Evolutionary conservation across 176 grass and related monocot genomes (phyloP).

Genomic region (Alloteropsis semialata): DNA sequence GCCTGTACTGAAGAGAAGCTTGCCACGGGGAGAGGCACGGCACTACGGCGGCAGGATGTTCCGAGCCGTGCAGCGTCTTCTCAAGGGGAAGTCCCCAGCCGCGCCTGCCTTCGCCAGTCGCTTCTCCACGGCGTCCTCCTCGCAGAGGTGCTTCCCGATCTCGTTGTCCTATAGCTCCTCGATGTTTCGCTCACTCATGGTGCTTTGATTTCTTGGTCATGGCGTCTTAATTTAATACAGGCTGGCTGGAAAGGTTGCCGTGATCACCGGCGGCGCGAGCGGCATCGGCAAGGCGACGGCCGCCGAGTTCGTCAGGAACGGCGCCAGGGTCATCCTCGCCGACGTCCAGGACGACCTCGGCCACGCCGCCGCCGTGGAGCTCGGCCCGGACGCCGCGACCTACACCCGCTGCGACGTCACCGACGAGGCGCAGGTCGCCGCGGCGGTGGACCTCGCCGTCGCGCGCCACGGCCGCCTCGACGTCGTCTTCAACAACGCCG

Average conservation of each 20-base stretch:
- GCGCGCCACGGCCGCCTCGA: conserved; percentile 53
- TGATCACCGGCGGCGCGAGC: conserved; percentile 7
- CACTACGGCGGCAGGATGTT: neutral
- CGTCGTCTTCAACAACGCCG: conserved; percentile 66
- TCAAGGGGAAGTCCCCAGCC: neutral
- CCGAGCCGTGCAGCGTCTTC: neutral
- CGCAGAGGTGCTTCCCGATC: too few relatives aligned
- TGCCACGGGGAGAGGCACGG: too few relatives aligned
- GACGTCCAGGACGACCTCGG: conserved; percentile 1
- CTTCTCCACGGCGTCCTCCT: neutral
- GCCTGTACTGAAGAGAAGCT: too few relatives aligned
- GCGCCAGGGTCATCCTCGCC: neutral
- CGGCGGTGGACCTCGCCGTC: conserved; percentile 54
- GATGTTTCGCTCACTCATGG: neutral
- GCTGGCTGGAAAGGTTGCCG: neutral
- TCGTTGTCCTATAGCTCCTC: too few relatives aligned
- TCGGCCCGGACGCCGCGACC: conserved; percentile 22
- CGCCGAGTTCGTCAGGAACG: neutral
- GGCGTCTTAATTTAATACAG: too few relatives aligned
- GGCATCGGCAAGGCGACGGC: conserved; percentile 6
- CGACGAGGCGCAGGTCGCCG: conserved; percentile 53
- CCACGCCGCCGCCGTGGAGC: conserved; percentile 29
- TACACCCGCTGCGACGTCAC: conserved; percentile 61
- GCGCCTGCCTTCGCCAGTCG: neutral
- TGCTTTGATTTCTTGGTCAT: neutral